phyloP scores from a whole-genome alignment of 208 protist species.

The Acanthamoeba culbertsoni region DNA sequence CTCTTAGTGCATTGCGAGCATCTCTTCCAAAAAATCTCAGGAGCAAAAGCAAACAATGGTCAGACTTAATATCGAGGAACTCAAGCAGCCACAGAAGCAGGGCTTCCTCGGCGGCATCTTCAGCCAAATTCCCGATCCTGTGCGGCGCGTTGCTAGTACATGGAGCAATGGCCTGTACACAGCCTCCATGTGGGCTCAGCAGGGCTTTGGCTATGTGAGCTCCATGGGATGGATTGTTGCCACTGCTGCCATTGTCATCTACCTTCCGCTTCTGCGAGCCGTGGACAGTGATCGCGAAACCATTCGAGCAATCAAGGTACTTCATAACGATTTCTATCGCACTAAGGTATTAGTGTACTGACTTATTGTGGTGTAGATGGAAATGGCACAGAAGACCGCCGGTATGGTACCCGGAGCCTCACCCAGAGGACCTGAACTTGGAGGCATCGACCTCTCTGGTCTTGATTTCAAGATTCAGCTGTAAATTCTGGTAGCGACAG shows the following conservation, averaged over 20 bases:
- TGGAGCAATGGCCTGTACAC: not conserved
- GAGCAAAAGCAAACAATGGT: not conserved
- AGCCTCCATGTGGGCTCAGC: not conserved
- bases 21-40: too few relatives aligned
- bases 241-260: not conserved
- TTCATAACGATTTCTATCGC: not conserved
- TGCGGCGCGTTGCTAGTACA: not conserved
- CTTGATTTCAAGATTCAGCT: conserved; percentile 27
- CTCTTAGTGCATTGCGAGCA: too few relatives aligned
- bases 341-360: too few relatives aligned
- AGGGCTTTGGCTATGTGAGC: not conserved
- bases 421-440: not conserved
- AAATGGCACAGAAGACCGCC: not conserved
- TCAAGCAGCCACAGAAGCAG: not conserved
- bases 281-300: not conserved
- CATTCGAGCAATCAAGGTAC: not conserved
- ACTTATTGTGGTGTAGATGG: not conserved
- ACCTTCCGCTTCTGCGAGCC: not conserved
- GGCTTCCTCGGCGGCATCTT: not conserved
- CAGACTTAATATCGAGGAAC: not conserved
- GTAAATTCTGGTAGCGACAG: not conserved
- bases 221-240: not conserved
- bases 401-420: not conserved
- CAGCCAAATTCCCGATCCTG: not conserved
- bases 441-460: not conserved